A percentile compares a stretch with the other conserved stretches of the same genome.
These are phyloP conservation scores for Silene conica DNA, from an alignment of 148 eudicot genomes.

Conservation along the genomic window DNA sequence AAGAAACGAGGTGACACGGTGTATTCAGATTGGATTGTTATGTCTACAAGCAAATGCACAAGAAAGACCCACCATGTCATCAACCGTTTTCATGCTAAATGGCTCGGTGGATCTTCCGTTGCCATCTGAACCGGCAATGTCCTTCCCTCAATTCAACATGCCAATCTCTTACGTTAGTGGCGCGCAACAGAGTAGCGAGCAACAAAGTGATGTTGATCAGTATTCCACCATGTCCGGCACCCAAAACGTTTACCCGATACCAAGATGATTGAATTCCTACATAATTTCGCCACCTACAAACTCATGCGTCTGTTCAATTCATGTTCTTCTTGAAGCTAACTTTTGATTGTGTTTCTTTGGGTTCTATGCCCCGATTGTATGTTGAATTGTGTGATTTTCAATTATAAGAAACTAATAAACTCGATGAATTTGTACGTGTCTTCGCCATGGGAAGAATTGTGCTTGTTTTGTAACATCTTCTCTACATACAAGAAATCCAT, in stretches of 20 bases:
- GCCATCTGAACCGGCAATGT: background rate
- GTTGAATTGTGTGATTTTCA: no score
- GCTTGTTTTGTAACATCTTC: no score
- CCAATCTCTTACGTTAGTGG: background rate
- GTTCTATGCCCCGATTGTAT: no score
- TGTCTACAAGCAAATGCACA: constrained; percentile 26
- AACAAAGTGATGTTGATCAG: background rate
- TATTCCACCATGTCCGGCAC: background rate
- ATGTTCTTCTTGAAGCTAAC: no score
- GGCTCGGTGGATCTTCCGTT: background rate
- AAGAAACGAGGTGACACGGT: constrained; percentile 14
- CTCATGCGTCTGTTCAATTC: background rate
- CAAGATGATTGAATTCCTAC: background rate
- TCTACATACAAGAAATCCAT: no score
- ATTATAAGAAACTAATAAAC: no score
- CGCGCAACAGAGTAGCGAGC: background rate
- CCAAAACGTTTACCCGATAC: background rate
- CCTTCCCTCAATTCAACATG: constrained; percentile 1
- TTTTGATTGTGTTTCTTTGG: no score
- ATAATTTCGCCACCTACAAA: background rate
- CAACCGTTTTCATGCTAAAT: constrained; percentile 14
- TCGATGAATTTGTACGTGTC: no score
- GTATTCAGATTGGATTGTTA: constrained; percentile 28
- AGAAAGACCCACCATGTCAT: constrained; percentile 23
- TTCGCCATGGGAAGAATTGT: no score